Conservation (phyloP, 768 basidiomycete genomes). For the Lactifluus volemus region DNA sequence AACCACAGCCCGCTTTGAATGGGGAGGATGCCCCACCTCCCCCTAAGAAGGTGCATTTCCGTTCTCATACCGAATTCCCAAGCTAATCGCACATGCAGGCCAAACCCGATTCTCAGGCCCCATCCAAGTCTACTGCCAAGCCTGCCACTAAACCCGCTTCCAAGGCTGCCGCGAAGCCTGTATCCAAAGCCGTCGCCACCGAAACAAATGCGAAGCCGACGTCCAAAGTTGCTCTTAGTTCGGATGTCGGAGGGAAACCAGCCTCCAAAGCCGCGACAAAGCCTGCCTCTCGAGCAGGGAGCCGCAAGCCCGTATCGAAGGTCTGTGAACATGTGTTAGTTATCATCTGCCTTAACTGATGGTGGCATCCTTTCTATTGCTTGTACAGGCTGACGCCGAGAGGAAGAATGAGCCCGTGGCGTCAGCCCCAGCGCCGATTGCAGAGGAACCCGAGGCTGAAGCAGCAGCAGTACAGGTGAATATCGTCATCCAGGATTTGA, state of each 20-base stretch:
- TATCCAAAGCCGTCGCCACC: conserved; percentile 28
- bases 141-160: conserved; percentile 31
- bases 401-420: conserved; percentile 11
- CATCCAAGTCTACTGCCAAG: conserved; percentile 30
- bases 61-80: conserved; percentile 8
- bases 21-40: conserved; percentile 41
- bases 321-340: conserved; percentile 19
- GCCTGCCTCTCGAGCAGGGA: conserved; percentile 22
- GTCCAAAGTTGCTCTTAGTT: conserved; percentile 22
- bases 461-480: conserved; percentile 4
- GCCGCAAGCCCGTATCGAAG: conserved; percentile 29
- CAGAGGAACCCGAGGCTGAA: conserved; percentile 20
- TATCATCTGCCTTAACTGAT: conserved; percentile 1
- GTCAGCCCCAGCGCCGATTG: conserved; percentile 12
- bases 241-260: conserved; percentile 23
- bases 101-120: conserved; percentile 15
- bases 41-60: conserved; percentile 50
- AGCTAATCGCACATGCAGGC: conserved; percentile 1
- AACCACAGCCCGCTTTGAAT: conserved; percentile 30
- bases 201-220: conserved; percentile 31
- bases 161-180: conserved; percentile 29
- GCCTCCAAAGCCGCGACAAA: conserved; percentile 26
- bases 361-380: background rate
- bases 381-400: conserved; percentile 14
- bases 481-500: background rate